Base-by-base conservation (phyloP, 345 rosid genomes). In the Eucalyptus pumila region DNA sequence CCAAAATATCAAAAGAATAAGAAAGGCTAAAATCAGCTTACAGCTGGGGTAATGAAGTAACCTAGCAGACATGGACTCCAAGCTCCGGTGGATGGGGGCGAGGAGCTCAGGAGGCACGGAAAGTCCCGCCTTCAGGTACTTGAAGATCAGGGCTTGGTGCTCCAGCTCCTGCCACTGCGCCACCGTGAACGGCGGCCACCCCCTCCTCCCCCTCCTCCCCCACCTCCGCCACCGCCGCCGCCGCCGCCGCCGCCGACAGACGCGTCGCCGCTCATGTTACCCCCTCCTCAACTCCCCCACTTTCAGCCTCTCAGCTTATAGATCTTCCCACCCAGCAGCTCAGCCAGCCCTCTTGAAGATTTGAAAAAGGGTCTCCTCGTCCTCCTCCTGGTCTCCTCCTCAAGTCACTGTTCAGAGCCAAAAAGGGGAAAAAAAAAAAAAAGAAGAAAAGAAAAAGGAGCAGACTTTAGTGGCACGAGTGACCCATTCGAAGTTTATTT, bases 121-220 rank as follows among this genome's bases (percentile, higher is more conserved):
- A 37, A 94, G 89, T 45, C 99, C 99, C 8, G 96, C 95, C 76
- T 92, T 92, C 87, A 97, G 89, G 93, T 95, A 96, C 92, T 96
- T 96, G 90, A 94, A 97, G 94, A 97, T 95, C 62, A 95, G 93
- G 85, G 97, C 99, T 93, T 97, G 99, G 91, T 96, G 95, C 94
- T 97, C 98, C 65, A 97, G 97, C 91, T 97, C 99, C 88, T 96
- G 97, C 97, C 96, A 95, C 89, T 97, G 99, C 4, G 91, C 87
- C 86, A 83, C 91, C 86, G 96, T 94, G 92, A 95, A 95, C 54
- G 90, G 90, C 48, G 90, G 87, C 90, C 91, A 88, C 3, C 87
- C 80, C 65, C 83, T 10, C 87, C 76, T 12, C 88, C 88, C 27
- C 52, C 52, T 5, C 52, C 17, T 49, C 52, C 51, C 0, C 51